phyloP scores from a whole-genome alignment of 176 grass and related monocot genomes.

The Chloris gayana region DNA sequence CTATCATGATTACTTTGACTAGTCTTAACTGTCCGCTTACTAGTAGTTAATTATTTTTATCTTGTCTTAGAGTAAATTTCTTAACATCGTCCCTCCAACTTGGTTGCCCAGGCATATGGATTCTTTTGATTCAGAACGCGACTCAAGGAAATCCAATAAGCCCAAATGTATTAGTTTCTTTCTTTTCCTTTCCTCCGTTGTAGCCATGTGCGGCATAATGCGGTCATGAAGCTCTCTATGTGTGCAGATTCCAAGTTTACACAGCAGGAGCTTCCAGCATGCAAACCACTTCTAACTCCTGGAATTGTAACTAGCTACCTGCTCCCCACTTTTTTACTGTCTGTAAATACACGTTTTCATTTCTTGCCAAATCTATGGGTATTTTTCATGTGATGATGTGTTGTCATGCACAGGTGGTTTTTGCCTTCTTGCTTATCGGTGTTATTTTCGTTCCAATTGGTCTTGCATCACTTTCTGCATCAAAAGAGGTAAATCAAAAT shows the following conservation, averaged over 20 bases:
- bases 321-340: background rate
- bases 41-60: background rate
- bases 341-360: background rate
- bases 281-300: conserved; percentile 90
- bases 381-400: background rate
- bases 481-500: conserved; percentile 47
- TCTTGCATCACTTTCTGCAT: conserved; percentile 57
- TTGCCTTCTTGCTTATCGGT: conserved; percentile 60
- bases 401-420: conserved; percentile 56
- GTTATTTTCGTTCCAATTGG: conserved; percentile 81
- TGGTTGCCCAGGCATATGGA: conserved; percentile 42
- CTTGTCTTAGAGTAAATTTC: background rate
- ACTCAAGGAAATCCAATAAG: conserved; percentile 50
- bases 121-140: conserved; percentile 28
- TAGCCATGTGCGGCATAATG: background rate
- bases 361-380: conserved; percentile 1
- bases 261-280: conserved; percentile 94
- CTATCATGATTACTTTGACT: background rate
- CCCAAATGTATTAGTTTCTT: conserved; percentile 65
- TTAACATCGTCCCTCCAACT: background rate
- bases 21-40: background rate
- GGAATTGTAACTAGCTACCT: conserved; percentile 61
- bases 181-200: background rate
- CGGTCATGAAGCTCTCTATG: background rate
- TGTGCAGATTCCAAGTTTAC: conserved; percentile 84